Base-by-base conservation (phyloP, 2,329 filamentous ascomycete genomes). In the Clathrospora elynae region DNA sequence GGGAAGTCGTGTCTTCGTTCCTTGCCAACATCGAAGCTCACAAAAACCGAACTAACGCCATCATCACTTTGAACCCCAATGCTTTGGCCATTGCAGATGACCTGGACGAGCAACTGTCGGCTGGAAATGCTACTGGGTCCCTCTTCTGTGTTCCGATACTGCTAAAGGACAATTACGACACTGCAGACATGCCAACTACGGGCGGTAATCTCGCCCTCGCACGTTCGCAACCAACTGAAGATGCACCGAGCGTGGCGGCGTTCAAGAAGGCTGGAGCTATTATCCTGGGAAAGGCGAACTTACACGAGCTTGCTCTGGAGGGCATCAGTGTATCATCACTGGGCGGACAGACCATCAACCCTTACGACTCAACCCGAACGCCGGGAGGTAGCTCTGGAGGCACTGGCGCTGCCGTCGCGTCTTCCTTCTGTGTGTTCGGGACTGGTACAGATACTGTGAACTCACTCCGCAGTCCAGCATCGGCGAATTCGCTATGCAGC, bases 371-470 rank as follows among this genome's bases (percentile, higher is more conserved):
- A 2, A 75, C 74, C 0, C 77, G 86, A n/a, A 86, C 83, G 0
- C 83, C 83, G 0, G 84, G 83, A 3, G 84, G 83, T 1, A 83
- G 78, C 30, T 84, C 80, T 19, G 83, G 83, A 8, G 84, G 83
- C 0, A 83, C 80, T 1, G 82, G 80, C 0, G 82, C 81, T 0
- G 81, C 80, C 0, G 71, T 86, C 18, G 82, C 78, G 10, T 71
- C 77, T 2, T 80, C 76, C 14, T 76, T 86, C 42, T 79, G 78
- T 1, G 73, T 86, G 0, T 72, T 82, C 2, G 81, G 78, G 0
- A 79, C 78, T 7, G 81, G 81, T 0, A 81, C 78, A 1, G 80
- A 84, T 51, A 83, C 81, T 0, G 78, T 85, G 36, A 86, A 86
- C 57, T 83, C 79, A 5, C 66, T 85, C 6, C 51, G 64, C 19